Evolutionary conservation across 257 asterid genomes (phyloP), one percentile per base, ranked within the genome.

Genomic region (Primulina eburnea): DNA sequence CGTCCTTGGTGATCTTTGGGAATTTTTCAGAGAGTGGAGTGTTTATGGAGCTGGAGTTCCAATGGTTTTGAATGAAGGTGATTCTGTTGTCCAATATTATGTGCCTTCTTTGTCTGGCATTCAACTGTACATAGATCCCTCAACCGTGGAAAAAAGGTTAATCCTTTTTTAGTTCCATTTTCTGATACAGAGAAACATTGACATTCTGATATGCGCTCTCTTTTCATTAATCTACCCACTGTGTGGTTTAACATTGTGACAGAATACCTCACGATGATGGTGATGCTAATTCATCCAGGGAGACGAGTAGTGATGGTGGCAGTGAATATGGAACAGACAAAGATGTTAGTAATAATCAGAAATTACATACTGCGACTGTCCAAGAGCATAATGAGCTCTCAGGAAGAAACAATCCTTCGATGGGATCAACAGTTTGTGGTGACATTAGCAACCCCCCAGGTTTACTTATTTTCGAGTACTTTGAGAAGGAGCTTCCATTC

Each of bases 11-110:
- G 97, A 92, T 80, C 97, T 92, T 65, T 92, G 97, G 98, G 98
- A 92, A 47, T 82, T 93, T 71, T 92, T 88, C 66, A 80, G 88
- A 69, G 98, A 92, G 79, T 90, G 97, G 97, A 92, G 98, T 79
- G 96, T 89, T 3, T 92, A 92, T 80, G 97, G 98, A 63, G 98
- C 84, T 57, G 97, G 94, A 73, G 98, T 92, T 64, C 98, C 97
- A 60, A 82, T 92, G 52, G 71, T 84, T 74, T 28, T 88, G 79
- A 78, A 82, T 72, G 93, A 85, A 75, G 78, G 68, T 50, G 94
- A 87, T 80, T 87, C 89, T 2, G 95, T 92, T 69, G 81, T 90
- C 61, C 97, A 92, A 73, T 92, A 92, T 79, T 92, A 90, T 33
- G 96, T 86, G 38, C 98, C 98, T 6, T 90, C 89, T 61, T 83